Conservation (phyloP, 1,284 basidiomycete genomes). For the Porogramme epimiltina region DNA sequence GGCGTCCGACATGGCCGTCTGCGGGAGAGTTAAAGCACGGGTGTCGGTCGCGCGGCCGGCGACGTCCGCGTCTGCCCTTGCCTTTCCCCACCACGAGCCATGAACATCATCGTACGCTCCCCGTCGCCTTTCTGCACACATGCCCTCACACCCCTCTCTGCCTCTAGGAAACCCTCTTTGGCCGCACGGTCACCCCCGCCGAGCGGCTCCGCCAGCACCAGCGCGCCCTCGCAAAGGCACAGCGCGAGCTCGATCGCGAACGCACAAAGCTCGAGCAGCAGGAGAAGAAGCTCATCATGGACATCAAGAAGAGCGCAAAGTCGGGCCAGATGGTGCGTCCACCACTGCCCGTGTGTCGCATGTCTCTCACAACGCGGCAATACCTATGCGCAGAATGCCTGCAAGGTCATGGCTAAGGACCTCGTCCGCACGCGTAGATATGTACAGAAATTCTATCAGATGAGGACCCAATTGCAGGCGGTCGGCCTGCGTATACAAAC, state of each 20-base stretch:
- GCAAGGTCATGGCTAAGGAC: conserved; percentile 99
- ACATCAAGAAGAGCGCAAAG: conserved; percentile 97
- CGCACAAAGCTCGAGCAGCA: conserved; percentile 92
- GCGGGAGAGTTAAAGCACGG: neutral
- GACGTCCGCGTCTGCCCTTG: neutral
- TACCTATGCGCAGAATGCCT: conserved; percentile 71
- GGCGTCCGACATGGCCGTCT: conserved; percentile 1
- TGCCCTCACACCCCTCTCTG: neutral
- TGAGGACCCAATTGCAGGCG: conserved; percentile 98
- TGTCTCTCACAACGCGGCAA: conserved; percentile 5
- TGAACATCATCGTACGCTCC: conserved; percentile 72
- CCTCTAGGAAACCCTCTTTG: conserved; percentile 88
- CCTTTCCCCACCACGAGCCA: conserved; percentile 31
- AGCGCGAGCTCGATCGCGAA: conserved; percentile 96
- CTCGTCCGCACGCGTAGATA: conserved; percentile 95
- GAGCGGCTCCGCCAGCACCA: conserved; percentile 97
- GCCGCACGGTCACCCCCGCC: conserved; percentile 91
- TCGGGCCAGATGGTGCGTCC: conserved; percentile 95
- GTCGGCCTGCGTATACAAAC: conserved; percentile 97
- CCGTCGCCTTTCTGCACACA: neutral
- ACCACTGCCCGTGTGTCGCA: too few species aligned
- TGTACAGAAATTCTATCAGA: conserved; percentile 98
- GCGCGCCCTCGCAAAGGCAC: conserved; percentile 92
- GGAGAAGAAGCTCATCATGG: conserved; percentile 90
- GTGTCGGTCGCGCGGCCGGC: neutral